These are phyloP conservation scores for Blepharisma stoltei DNA, from an alignment of 73 alveolate species.

Conservation along the genomic window DNA sequence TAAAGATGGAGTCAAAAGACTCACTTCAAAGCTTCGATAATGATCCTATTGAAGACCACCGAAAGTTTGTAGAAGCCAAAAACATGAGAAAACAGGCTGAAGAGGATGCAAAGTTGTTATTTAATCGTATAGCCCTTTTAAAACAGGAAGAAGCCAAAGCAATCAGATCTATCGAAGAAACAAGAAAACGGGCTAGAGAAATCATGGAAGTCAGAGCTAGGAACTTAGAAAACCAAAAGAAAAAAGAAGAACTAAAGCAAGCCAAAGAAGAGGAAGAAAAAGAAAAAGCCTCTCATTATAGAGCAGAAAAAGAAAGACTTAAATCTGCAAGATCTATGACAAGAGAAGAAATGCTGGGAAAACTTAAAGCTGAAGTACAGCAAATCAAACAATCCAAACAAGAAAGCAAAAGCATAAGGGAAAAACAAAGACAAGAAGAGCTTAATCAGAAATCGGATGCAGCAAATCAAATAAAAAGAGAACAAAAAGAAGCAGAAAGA, in stretches of 20 bases:
- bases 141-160: slow-evolving; percentile 43
- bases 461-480: not conserved
- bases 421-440: not conserved
- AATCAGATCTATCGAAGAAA: slow-evolving; percentile 46
- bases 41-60: too few species aligned
- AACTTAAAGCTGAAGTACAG: not conserved
- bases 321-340: not conserved
- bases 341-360: not conserved
- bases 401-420: not conserved
- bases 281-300: not conserved
- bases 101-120: slow-evolving; percentile 41
- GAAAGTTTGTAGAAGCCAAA: not conserved
- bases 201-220: slow-evolving; percentile 35
- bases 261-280: not conserved
- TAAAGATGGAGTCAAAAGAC: too few species aligned
- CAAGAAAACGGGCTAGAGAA: slow-evolving; percentile 45
- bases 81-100: slow-evolving; percentile 16
- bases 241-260: not conserved
- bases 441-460: not conserved
- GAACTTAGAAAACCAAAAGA: slow-evolving; percentile 25
- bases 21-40: too few species aligned
- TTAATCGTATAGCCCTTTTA: slow-evolving; percentile 43
- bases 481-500: slow-evolving; percentile 42
- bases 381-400: slow-evolving; percentile 7
- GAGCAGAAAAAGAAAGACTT: not conserved